A percentile compares a stretch with the other conserved stretches of the same genome.
phyloP scores from a whole-genome alignment of 2,329 filamentous ascomycete species.

The Berkeleyomyces basicola region DNA sequence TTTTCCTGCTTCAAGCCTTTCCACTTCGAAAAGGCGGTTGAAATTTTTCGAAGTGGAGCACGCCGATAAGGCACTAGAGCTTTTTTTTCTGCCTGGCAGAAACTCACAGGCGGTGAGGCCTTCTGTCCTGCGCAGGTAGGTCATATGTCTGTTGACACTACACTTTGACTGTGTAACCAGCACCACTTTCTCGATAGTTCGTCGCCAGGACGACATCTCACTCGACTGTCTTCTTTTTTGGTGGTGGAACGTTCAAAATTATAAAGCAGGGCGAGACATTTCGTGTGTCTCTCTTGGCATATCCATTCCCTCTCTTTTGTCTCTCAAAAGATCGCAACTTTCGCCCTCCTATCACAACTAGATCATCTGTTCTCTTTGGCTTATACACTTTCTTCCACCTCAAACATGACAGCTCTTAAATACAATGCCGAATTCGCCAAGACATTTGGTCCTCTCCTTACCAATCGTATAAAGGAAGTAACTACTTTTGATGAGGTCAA shows the following conservation, averaged over 20 bases:
- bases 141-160: background rate
- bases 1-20: background rate
- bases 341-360: background rate
- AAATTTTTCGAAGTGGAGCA: conserved; percentile 13
- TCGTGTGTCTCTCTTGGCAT: too few species aligned
- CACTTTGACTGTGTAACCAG: background rate
- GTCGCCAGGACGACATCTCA: too few species aligned
- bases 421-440: conserved; percentile 6
- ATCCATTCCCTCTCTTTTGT: too few species aligned
- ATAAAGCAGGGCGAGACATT: too few species aligned
- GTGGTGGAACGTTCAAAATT: too few species aligned
- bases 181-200: too few species aligned
- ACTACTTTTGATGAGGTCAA: background rate
- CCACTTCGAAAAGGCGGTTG: background rate
- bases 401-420: background rate
- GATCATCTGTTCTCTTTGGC: too few species aligned
- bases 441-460: background rate
- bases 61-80: conserved; percentile 3
- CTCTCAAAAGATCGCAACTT: background rate
- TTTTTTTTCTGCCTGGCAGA: conserved; percentile 10
- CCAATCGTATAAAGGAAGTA: background rate
- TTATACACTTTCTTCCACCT: too few species aligned
- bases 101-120: background rate
- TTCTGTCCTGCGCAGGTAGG: background rate
- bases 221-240: too few species aligned